A percentile compares a stretch with the other conserved stretches of the same genome.
Evolutionary conservation across 768 basidiomycete genomes (phyloP).

Genomic region (Rhodosporidiobolus odoratus): DNA sequence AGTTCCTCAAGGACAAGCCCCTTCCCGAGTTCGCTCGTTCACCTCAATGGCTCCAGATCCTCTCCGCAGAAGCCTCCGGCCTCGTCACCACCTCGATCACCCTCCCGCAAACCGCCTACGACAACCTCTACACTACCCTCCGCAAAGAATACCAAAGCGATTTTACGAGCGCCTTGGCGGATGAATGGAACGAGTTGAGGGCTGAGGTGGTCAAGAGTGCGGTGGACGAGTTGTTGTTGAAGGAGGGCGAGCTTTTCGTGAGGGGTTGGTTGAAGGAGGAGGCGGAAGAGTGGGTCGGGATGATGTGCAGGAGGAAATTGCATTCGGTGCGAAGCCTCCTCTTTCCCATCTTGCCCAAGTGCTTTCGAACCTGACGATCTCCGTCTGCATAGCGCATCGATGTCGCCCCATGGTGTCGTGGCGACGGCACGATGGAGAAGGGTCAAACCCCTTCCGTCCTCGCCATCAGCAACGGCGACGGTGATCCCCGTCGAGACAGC

Average conservation of each 20-base stretch:
- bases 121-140: conserved; percentile 68
- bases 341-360: not conserved
- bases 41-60: conserved; percentile 82
- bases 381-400: conserved; percentile 22
- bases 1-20: conserved; percentile 79
- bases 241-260: conserved; percentile 77
- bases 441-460: conserved; percentile 75
- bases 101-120: conserved; percentile 59
- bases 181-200: conserved; percentile 86
- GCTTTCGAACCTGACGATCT: not conserved
- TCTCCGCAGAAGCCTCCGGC: conserved; percentile 82
- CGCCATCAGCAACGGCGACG: conserved; percentile 89
- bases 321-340: conserved; percentile 56
- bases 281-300: conserved; percentile 75
- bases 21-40: conserved; percentile 50
- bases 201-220: conserved; percentile 70
- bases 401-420: conserved; percentile 32
- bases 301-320: conserved; percentile 62
- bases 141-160: conserved; percentile 76
- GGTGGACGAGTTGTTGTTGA: conserved; percentile 73
- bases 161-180: conserved; percentile 73
- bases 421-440: conserved; percentile 57
- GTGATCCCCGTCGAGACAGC: conserved; percentile 85
- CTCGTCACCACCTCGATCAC: conserved; percentile 70
- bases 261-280: conserved; percentile 83